Conservation (phyloP, 1,139 yeast genomes). For the Chernovozyma sophiae-reginae region DNA sequence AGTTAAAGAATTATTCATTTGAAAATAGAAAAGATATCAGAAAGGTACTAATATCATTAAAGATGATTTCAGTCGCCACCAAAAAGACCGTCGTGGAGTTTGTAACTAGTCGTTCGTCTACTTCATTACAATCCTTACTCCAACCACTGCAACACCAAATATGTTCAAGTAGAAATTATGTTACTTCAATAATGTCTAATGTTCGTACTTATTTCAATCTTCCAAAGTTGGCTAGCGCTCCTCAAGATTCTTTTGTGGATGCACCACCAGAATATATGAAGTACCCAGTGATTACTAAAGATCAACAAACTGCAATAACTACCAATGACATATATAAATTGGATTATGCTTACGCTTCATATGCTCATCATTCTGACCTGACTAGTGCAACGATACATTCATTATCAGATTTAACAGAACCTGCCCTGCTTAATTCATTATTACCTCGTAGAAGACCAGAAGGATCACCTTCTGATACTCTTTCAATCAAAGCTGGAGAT, state of each 20-base stretch:
- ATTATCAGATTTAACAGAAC: slow-evolving; percentile 49
- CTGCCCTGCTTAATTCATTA: slow-evolving; percentile 42
- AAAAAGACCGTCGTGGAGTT: not conserved
- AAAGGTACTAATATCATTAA: too few species aligned
- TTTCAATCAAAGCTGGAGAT: slow-evolving; percentile 54
- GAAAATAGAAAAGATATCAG: too few species aligned
- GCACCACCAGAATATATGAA: slow-evolving; percentile 30
- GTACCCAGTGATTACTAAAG: slow-evolving; percentile 40
- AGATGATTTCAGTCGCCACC: not conserved
- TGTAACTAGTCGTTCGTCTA: not conserved
- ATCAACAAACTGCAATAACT: slow-evolving; percentile 33
- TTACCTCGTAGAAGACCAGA: slow-evolving; percentile 51
- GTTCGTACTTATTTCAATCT: slow-evolving; percentile 6
- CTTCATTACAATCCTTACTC: not conserved
- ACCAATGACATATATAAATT: slow-evolving; percentile 39
- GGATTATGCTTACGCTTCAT: slow-evolving; percentile 44
- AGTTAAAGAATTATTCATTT: too few species aligned
- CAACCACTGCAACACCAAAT: not conserved
- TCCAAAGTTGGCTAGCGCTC: not conserved
- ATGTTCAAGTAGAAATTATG: slow-evolving; percentile 4
- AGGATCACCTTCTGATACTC: slow-evolving; percentile 51
- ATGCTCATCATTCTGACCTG: slow-evolving; percentile 44
- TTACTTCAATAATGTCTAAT: slow-evolving; percentile 2
- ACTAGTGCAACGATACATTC: slow-evolving; percentile 44
- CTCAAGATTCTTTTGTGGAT: not conserved